Percentiles rank a stretch among this genome's conserved stretches.
Conservation (phyloP, 495 filamentous ascomycete genomes). For the Oidiodendron maius region DNA sequence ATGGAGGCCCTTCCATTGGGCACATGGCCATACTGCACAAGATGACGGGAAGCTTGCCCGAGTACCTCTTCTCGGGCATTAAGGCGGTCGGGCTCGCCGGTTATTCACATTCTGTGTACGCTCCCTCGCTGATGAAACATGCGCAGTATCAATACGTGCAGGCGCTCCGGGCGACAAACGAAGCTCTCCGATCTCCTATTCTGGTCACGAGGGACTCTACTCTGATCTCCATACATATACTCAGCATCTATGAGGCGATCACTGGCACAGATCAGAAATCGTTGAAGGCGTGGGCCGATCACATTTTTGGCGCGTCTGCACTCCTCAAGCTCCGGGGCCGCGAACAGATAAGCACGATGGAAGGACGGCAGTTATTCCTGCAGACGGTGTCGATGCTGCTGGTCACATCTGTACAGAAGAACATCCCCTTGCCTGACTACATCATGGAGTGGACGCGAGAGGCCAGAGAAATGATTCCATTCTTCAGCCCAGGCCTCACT, state of each 20-base stretch:
- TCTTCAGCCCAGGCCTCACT: slow-evolving; percentile 21
- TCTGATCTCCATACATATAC: slow-evolving; percentile 53
- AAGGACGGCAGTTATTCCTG: slow-evolving; percentile 49
- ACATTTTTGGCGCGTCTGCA: slow-evolving; percentile 55
- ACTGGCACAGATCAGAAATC: slow-evolving; percentile 38
- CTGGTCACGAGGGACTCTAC: slow-evolving; percentile 55
- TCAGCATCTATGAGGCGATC: slow-evolving; percentile 51
- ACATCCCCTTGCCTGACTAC: slow-evolving; percentile 27
- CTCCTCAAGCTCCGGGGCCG: slow-evolving; percentile 51
- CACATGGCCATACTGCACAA: slow-evolving; percentile 25
- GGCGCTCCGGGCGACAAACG: slow-evolving; percentile 41
- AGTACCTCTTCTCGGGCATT: slow-evolving; percentile 37
- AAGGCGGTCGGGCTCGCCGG: slow-evolving; percentile 45
- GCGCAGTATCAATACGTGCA: slow-evolving; percentile 43
- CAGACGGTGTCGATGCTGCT: slow-evolving; percentile 42
- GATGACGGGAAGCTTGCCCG: slow-evolving; percentile 21
- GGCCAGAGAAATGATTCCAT: slow-evolving; percentile 18
- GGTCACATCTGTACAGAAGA: slow-evolving; percentile 31
- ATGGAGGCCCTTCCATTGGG: slow-evolving; percentile 23
- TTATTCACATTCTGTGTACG: slow-evolving; percentile 35
- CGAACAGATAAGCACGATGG: slow-evolving; percentile 44
- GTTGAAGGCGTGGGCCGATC: slow-evolving; percentile 50
- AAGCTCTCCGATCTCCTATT: slow-evolving; percentile 43
- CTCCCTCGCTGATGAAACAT: slow-evolving; percentile 28
- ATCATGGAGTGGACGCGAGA: slow-evolving; percentile 31